Evolutionary conservation across 2,329 filamentous ascomycete genomes (phyloP).

Genomic region (Zymoseptoria tritici): DNA sequence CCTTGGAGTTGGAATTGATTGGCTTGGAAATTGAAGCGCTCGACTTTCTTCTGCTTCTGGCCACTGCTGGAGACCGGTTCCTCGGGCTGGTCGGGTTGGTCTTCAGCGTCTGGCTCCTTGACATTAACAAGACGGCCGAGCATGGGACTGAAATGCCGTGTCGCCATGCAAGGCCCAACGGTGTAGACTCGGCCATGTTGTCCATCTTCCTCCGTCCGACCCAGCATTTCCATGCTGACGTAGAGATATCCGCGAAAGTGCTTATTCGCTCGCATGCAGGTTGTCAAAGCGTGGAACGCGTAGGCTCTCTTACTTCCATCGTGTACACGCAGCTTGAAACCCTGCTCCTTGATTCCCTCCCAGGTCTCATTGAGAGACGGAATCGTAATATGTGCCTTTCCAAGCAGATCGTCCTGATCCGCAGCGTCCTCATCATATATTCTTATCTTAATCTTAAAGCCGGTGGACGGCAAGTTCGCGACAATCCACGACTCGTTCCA

Average conservation of each 20-base stretch:
- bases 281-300: conserved; percentile 60
- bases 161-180: conserved; percentile 66
- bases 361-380: conserved; percentile 56
- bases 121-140: conserved; percentile 71
- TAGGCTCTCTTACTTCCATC: conserved; percentile 84
- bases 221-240: conserved; percentile 71
- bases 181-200: conserved; percentile 65
- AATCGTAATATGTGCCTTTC: conserved; percentile 70
- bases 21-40: conserved; percentile 75
- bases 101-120: conserved; percentile 46
- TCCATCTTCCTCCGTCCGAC: conserved; percentile 58
- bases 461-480: conserved; percentile 72
- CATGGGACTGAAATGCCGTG: conserved; percentile 81
- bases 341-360: conserved; percentile 57
- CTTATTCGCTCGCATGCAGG: conserved; percentile 52
- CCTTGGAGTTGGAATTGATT: conserved; percentile 83
- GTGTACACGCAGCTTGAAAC: conserved; percentile 71
- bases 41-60: conserved; percentile 45
- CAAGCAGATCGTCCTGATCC: conserved; percentile 79
- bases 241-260: conserved; percentile 64
- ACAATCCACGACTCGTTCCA: conserved; percentile 88
- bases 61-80: conserved; percentile 6
- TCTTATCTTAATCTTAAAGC: conserved; percentile 77
- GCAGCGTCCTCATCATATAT: conserved; percentile 85
- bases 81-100: conserved; percentile 11